phyloP scores from a whole-genome alignment of 768 basidiomycete genomes.

The Collybiopsis luxurians region DNA sequence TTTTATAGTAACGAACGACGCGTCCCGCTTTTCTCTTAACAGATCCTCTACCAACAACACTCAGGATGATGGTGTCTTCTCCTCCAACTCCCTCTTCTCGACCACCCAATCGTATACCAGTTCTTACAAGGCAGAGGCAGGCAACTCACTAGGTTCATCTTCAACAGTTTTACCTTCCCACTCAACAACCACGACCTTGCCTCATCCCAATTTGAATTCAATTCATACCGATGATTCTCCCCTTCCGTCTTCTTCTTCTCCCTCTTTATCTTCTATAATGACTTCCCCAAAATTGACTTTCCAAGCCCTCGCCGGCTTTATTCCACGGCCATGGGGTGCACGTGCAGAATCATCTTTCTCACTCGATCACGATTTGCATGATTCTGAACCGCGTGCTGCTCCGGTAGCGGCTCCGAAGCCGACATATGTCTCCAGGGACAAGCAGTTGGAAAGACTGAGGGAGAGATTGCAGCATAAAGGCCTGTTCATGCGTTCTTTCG shows the following conservation, averaged over 20 bases:
- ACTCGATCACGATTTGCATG: not conserved
- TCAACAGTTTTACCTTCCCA: not conserved
- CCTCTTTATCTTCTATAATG: slow-evolving; percentile 47
- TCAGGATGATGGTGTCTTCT: not conserved
- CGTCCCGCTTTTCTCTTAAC: slow-evolving; percentile 1
- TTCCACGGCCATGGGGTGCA: slow-evolving; percentile 52
- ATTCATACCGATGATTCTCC: not conserved
- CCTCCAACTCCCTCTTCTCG: not conserved
- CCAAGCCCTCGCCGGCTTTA: slow-evolving; percentile 58
- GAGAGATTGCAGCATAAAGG: slow-evolving; percentile 46
- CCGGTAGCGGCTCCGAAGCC: slow-evolving; percentile 11
- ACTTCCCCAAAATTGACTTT: slow-evolving; percentile 52
- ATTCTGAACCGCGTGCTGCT: not conserved
- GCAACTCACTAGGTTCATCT: not conserved
- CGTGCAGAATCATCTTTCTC: slow-evolving; percentile 26
- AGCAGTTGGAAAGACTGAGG: slow-evolving; percentile 64
- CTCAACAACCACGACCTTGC: not conserved
- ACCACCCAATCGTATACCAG: slow-evolving; percentile 3
- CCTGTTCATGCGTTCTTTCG: slow-evolving; percentile 21
- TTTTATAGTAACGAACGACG: slow-evolving; percentile 15
- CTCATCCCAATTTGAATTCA: not conserved
- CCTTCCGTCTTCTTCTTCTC: slow-evolving; percentile 23
- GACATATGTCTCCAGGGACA: slow-evolving; percentile 59
- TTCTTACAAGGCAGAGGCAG: not conserved
- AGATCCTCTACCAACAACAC: not conserved